These are phyloP conservation scores for Forsythia viridissima DNA, from an alignment of 257 asterid genomes.

Conservation along the genomic window DNA sequence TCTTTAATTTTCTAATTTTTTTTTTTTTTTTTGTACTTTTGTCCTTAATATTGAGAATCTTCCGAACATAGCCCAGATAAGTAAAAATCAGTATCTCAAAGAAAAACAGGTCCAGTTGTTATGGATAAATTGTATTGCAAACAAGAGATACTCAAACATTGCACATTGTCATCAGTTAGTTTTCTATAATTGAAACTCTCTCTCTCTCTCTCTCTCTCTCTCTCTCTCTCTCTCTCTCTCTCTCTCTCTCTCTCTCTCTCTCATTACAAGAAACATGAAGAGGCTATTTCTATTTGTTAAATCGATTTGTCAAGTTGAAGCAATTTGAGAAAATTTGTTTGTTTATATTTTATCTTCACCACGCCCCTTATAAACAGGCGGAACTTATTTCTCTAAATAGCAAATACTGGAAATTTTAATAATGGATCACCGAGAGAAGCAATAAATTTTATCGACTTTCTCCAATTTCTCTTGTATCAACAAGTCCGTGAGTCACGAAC, in stretches of 20 bases:
- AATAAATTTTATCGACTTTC: no score
- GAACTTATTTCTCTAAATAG: no score
- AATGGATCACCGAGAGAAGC: no score
- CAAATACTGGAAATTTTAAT: no score
- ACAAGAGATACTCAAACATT: slow-evolving; percentile 19
- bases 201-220: neutral
- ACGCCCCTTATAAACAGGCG: no score
- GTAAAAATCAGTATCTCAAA: slow-evolving; percentile 21
- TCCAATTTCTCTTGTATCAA: no score
- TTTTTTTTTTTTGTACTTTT: neutral
- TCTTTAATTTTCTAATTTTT: neutral
- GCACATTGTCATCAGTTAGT: slow-evolving; percentile 11
- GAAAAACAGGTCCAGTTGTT: slow-evolving; percentile 22
- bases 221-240: neutral
- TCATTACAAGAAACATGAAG: neutral
- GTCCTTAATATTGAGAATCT: slow-evolving; percentile 21
- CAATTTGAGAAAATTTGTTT: no score
- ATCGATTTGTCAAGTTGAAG: no score
- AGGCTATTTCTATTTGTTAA: neutral
- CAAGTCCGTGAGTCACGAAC: no score
- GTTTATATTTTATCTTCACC: no score
- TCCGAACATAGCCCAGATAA: slow-evolving; percentile 11
- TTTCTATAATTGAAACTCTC: slow-evolving; percentile 2
- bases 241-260: neutral
- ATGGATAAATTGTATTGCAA: slow-evolving; percentile 25